phyloP scores from a whole-genome alignment of 345 rosid species.

The Jatropha curcas region DNA sequence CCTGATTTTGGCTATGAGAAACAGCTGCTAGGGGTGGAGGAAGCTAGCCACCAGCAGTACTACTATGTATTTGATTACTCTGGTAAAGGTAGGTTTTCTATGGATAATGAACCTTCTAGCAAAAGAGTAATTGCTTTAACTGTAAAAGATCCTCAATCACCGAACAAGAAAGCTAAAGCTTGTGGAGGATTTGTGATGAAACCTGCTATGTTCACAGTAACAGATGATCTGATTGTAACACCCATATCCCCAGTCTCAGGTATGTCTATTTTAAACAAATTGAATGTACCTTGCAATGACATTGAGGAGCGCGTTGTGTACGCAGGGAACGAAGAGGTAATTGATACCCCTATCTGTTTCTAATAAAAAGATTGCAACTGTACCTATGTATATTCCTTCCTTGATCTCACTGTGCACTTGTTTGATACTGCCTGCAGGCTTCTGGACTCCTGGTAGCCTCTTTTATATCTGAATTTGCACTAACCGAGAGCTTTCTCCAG shows the following conservation, averaged over 20 bases:
- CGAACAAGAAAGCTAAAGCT: neutral
- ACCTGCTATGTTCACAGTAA: constrained; percentile 19
- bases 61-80: neutral
- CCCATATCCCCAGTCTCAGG: constrained; percentile 7
- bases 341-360: too few relatives aligned
- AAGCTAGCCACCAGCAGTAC: constrained; percentile 1
- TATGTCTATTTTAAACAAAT: constrained; percentile 3
- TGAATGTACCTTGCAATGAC: constrained; percentile 19
- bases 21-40: constrained; percentile 14
- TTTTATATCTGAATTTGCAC: constrained; percentile 20
- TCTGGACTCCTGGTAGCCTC: constrained; percentile 14
- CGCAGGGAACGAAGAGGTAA: constrained; percentile 18
- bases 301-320: constrained; percentile 6
- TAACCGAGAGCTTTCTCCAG: neutral
- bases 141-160: neutral
- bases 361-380: too few relatives aligned
- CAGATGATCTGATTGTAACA: constrained; percentile 19
- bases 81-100: too few relatives aligned
- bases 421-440: constrained; percentile 15
- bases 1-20: constrained; percentile 4
- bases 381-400: too few relatives aligned
- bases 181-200: constrained; percentile 12
- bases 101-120: neutral
- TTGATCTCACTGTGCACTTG: neutral
- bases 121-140: neutral